These are phyloP conservation scores for Fusarium proliferatum DNA, from an alignment of 2,329 filamentous ascomycete genomes.

Conservation along the genomic window DNA sequence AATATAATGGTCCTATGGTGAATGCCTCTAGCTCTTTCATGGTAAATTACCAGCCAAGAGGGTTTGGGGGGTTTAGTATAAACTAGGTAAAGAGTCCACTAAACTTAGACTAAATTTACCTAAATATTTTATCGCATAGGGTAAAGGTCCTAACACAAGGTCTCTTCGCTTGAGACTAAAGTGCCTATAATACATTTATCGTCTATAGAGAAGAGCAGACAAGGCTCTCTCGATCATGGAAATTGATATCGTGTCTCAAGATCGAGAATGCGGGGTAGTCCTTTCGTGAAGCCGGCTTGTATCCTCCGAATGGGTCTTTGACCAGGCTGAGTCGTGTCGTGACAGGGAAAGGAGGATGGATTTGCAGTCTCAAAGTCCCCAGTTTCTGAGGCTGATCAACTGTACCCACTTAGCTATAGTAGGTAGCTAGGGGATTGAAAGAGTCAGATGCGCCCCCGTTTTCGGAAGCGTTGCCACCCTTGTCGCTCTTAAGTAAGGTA, in stretches of 20 bases:
- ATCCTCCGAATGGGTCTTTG: background rate
- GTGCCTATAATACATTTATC: background rate
- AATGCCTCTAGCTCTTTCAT: too few relatives aligned
- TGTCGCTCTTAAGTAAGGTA: background rate
- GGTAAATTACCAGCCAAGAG: too few relatives aligned
- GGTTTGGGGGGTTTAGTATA: too few relatives aligned
- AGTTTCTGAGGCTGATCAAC: slow-evolving; percentile 22
- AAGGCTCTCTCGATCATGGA: background rate
- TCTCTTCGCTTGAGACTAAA: background rate
- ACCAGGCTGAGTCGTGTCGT: slow-evolving; percentile 17
- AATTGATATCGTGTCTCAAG: background rate
- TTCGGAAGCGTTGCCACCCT: slow-evolving; percentile 35
- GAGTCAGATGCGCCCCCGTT: slow-evolving; percentile 40
- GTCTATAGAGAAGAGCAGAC: background rate
- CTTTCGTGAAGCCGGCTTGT: background rate
- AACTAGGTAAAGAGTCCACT: too few relatives aligned
- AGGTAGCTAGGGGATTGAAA: background rate
- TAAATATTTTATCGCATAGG: too few relatives aligned
- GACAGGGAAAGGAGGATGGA: slow-evolving; percentile 1
- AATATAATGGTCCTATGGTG: too few relatives aligned
- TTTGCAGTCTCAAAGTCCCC: slow-evolving; percentile 8
- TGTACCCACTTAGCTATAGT: background rate
- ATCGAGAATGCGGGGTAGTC: slow-evolving; percentile 17
- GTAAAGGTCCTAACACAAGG: too few relatives aligned
- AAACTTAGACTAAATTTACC: too few relatives aligned